Evolutionary conservation across 495 filamentous ascomycete genomes (phyloP).

Genomic region (Aspergillus diversus): DNA sequence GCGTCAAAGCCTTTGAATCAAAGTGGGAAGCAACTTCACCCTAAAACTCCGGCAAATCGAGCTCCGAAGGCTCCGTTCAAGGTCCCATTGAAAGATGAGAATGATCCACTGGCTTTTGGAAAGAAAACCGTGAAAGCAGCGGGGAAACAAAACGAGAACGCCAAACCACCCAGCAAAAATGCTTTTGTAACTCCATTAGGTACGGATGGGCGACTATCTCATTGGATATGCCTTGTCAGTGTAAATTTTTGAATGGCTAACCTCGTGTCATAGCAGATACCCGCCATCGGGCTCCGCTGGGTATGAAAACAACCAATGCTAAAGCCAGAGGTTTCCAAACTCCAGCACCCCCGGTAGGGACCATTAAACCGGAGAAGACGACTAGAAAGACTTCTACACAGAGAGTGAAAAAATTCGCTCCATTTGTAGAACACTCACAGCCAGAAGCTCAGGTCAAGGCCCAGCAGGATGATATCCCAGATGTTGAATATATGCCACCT

Average conservation of each 20-base stretch:
- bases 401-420: conserved; percentile 49
- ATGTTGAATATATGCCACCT: conserved; percentile 78
- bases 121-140: conserved; percentile 67
- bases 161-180: conserved; percentile 62
- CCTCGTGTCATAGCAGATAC: conserved; percentile 50
- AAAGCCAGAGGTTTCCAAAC: conserved; percentile 75
- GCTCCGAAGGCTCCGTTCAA: conserved; percentile 85
- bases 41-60: conserved; percentile 79
- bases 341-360: conserved; percentile 52
- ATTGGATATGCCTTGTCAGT: conserved; percentile 4
- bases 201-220: conserved; percentile 39
- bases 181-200: conserved; percentile 84
- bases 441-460: conserved; percentile 34
- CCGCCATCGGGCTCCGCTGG: conserved; percentile 77
- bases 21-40: conserved; percentile 58
- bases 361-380: conserved; percentile 51
- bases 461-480: conserved; percentile 64
- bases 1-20: conserved; percentile 80
- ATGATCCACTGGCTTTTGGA: conserved; percentile 62
- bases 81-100: conserved; percentile 85
- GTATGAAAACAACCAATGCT: conserved; percentile 94
- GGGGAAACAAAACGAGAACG: conserved; percentile 68
- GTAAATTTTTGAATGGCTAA: conserved; percentile 29
- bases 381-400: conserved; percentile 56
- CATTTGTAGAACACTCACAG: conserved; percentile 39